Conservation (phyloP, 2,329 filamentous ascomycete species). For the Fusarium drepaniforme region DNA sequence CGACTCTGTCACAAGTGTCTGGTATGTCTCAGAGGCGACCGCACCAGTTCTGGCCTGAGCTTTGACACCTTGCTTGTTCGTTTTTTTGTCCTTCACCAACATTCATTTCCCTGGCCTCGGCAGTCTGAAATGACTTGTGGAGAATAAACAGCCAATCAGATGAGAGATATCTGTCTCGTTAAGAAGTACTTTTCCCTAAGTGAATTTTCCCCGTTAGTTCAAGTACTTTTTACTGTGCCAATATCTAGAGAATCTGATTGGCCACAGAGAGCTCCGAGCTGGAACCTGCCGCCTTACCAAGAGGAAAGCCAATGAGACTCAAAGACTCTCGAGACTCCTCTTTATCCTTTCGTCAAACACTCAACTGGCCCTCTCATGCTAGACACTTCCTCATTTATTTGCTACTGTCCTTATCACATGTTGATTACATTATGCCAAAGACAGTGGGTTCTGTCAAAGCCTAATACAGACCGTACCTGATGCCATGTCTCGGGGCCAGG, state of each 20-base stretch:
- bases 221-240: not conserved
- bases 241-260: not conserved
- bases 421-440: not conserved
- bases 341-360: not conserved
- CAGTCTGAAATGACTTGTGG: not conserved
- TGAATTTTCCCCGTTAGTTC: not conserved
- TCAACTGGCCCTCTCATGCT: not conserved
- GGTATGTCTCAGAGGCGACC: not conserved
- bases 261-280: not conserved
- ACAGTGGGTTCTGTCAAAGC: not conserved
- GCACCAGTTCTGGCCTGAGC: not conserved
- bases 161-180: not conserved
- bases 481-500: not conserved
- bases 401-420: not conserved
- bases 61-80: too few species aligned
- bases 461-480: not conserved
- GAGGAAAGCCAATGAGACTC: too few species aligned
- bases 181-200: not conserved
- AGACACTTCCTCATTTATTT: not conserved
- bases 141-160: not conserved
- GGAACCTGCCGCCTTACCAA: not conserved
- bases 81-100: too few species aligned
- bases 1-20: not conserved
- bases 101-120: too few species aligned
- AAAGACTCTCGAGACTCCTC: not conserved